Conservation (phyloP, 768 basidiomycete genomes). For the Sporobolomyces roseus region DNA sequence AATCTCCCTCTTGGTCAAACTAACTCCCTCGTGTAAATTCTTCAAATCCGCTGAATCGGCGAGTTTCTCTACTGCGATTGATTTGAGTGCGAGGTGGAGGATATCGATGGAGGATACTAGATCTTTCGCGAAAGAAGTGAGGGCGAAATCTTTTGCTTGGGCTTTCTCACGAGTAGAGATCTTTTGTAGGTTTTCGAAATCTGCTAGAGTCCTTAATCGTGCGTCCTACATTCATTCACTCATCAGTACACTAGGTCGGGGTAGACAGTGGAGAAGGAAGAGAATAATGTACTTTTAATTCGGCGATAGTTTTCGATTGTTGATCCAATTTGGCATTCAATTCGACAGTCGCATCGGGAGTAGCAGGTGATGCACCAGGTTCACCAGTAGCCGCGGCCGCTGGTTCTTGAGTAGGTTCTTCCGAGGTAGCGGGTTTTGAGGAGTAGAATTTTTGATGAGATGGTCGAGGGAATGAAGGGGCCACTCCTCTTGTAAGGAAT, state of each 20-base stretch:
- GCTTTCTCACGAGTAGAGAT: constrained; percentile 86
- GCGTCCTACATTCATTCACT: constrained; percentile 59
- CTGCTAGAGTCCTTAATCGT: constrained; percentile 85
- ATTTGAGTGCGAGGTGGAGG: constrained; percentile 66
- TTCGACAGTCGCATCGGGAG: constrained; percentile 44
- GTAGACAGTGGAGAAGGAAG: neutral
- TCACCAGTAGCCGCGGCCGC: constrained; percentile 7
- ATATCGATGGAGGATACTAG: constrained; percentile 64
- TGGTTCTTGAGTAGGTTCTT: constrained; percentile 14
- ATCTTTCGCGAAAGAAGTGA: constrained; percentile 72
- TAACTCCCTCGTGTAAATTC: constrained; percentile 72
- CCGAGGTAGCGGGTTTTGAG: neutral
- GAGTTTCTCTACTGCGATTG: constrained; percentile 56
- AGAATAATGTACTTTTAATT: constrained; percentile 70
- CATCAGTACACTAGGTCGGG: neutral
- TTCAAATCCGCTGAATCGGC: constrained; percentile 43
- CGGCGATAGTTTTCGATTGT: constrained; percentile 75
- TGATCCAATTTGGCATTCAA: constrained; percentile 63
- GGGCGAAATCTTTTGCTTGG: constrained; percentile 88
- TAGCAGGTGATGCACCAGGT: constrained; percentile 3
- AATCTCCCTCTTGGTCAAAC: constrained; percentile 83
- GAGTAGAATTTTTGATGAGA: constrained; percentile 4
- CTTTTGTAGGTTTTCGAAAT: constrained; percentile 90
- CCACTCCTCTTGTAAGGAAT: too few species aligned
- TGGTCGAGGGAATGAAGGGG: too few species aligned